A percentile compares a stretch with the other conserved stretches of the same genome.
Conservation (phyloP, 192 early-diverging fungal species). For the Backusella parvicylindrica region DNA sequence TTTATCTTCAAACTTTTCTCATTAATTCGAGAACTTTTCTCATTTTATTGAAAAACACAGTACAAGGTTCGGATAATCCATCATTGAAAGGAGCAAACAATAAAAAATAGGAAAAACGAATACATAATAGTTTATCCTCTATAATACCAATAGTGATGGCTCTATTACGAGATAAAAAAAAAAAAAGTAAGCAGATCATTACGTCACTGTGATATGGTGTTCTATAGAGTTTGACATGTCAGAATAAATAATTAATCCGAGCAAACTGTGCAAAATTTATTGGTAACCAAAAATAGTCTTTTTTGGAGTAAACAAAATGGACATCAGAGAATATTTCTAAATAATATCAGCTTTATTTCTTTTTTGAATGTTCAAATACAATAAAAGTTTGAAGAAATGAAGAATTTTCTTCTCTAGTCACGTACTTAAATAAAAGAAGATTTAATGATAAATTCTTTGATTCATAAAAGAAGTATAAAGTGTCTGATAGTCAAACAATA, state of each 20-base stretch:
- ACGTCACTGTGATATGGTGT: background rate
- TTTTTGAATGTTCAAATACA: background rate
- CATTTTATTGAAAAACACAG: no score
- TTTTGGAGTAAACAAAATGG: background rate
- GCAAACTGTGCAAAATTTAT: background rate
- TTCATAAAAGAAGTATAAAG: background rate
- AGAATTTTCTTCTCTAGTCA: background rate
- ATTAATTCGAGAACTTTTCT: no score
- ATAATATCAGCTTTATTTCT: background rate
- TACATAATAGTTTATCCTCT: no score
- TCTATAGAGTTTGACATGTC: background rate
- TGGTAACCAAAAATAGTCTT: background rate
- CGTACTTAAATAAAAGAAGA: background rate
- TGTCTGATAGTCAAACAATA: background rate
- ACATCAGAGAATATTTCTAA: no score
- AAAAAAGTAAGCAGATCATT: no score
- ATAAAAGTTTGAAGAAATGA: background rate
- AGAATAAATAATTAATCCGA: background rate
- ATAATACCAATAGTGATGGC: no score
- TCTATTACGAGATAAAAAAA: background rate
- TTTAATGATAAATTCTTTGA: background rate
- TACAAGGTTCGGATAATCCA: no score
- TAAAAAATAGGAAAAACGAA: no score
- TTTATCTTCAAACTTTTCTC: no score
- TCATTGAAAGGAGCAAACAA: no score